Percentiles rank a stretch among this genome's conserved stretches.
Conservation (phyloP, 2,329 filamentous ascomycete genomes). For the Rhinocladiella similis region DNA sequence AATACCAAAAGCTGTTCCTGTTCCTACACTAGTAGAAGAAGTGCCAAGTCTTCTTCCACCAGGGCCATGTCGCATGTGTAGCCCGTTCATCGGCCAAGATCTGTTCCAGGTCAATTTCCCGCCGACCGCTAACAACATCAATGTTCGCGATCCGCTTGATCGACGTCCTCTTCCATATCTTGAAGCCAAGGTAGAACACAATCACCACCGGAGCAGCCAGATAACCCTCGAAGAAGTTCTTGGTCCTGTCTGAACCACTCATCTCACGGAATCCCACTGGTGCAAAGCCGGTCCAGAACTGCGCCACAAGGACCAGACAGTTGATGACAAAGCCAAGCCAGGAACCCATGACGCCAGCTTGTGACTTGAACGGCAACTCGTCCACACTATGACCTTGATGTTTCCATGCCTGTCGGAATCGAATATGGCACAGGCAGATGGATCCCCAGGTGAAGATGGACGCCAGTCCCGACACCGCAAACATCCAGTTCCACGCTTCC, state of each 20-base stretch:
- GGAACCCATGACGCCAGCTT: slow-evolving; percentile 62
- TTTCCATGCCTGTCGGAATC: slow-evolving; percentile 64
- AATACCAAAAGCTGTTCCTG: no score
- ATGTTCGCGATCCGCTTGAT: slow-evolving; percentile 71
- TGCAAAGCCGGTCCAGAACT: slow-evolving; percentile 40
- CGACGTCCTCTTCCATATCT: slow-evolving; percentile 70
- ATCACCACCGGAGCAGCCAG: slow-evolving; percentile 33
- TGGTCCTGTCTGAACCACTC: slow-evolving; percentile 24
- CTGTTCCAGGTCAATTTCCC: slow-evolving; percentile 78
- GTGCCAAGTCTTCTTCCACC: slow-evolving; percentile 75
- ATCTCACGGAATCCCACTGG: slow-evolving; percentile 30
- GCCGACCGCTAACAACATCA: slow-evolving; percentile 80
- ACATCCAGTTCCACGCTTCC: slow-evolving; percentile 74
- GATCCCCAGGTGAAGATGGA: slow-evolving; percentile 73
- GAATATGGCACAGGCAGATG: slow-evolving; percentile 67
- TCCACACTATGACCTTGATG: slow-evolving; percentile 59
- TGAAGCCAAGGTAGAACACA: slow-evolving; percentile 68
- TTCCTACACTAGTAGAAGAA: slow-evolving; percentile 59
- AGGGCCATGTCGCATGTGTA: slow-evolving; percentile 70
- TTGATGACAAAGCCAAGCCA: slow-evolving; percentile 62
- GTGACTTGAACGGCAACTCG: slow-evolving; percentile 63
- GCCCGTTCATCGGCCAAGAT: slow-evolving; percentile 77
- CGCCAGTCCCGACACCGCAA: slow-evolving; percentile 70
- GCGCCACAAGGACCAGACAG: slow-evolving; percentile 55
- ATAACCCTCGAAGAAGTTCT: slow-evolving; percentile 34